Percentiles rank a stretch among this genome's conserved stretches.
phyloP scores from a whole-genome alignment of 148 eudicot genomes.

The Camellia japonica region DNA sequence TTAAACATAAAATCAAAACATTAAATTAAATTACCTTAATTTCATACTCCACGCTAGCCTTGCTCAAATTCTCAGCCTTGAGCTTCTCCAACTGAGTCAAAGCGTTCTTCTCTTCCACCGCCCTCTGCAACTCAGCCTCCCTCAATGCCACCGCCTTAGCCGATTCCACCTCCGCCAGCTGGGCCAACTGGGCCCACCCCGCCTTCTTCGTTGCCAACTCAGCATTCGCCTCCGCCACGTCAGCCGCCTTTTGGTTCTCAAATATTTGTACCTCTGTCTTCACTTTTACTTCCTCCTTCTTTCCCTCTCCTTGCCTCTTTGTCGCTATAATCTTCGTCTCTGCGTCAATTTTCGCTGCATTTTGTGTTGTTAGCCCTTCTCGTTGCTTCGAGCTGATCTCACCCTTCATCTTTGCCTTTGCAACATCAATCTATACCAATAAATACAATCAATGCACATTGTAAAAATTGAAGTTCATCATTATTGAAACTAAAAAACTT shows the following conservation, averaged over 20 bases:
- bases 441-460: too few species aligned
- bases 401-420: too few species aligned
- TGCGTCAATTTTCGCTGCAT: slow-evolving; percentile 27
- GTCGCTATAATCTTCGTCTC: slow-evolving; percentile 26
- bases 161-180: slow-evolving; percentile 27
- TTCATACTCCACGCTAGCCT: slow-evolving; percentile 30
- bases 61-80: slow-evolving; percentile 26
- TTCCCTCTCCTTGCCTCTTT: slow-evolving; percentile 25
- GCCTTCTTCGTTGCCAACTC: slow-evolving; percentile 29
- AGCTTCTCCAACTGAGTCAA: slow-evolving; percentile 24
- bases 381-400: slow-evolving; percentile 19
- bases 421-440: too few species aligned
- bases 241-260: slow-evolving; percentile 25
- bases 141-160: slow-evolving; percentile 23
- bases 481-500: too few species aligned
- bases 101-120: slow-evolving; percentile 24
- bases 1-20: neutral
- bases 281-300: slow-evolving; percentile 22
- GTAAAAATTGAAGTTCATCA: too few species aligned
- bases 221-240: slow-evolving; percentile 29
- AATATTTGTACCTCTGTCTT: slow-evolving; percentile 21
- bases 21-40: slow-evolving; percentile 13
- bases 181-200: slow-evolving; percentile 19
- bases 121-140: slow-evolving; percentile 28
- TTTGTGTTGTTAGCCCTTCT: slow-evolving; percentile 18